Evolutionary conservation across 345 rosid genomes (phyloP).

Genomic region (Acer yangbiense): DNA sequence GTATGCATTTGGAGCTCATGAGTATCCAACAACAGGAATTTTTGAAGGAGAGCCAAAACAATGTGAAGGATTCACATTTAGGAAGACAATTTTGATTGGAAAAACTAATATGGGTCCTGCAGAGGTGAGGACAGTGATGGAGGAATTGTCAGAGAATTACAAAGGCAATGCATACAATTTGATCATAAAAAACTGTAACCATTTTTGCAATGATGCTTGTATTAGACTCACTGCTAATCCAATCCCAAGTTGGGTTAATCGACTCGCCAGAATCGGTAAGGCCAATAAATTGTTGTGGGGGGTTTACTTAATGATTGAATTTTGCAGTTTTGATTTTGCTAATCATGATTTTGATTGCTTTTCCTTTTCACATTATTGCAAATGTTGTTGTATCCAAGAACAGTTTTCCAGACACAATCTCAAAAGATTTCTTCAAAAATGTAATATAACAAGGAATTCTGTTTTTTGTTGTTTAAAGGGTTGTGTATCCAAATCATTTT

Average conservation of each 20-base stretch:
- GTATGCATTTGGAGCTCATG: constrained; percentile 98
- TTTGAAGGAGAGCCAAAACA: constrained; percentile 92
- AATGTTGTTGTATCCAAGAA: not conserved
- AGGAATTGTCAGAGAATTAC: constrained; percentile 70
- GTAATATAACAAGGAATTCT: not conserved
- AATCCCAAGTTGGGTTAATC: constrained; percentile 95
- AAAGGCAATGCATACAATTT: constrained; percentile 87
- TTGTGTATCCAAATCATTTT: not conserved
- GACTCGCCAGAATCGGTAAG: constrained; percentile 94
- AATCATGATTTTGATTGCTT: not conserved
- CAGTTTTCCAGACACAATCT: not conserved
- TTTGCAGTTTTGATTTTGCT: not conserved
- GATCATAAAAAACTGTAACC: constrained; percentile 95
- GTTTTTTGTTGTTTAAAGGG: not conserved
- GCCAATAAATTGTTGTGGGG: too few species aligned
- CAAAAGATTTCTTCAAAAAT: not conserved
- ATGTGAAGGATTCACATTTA: constrained; percentile 85
- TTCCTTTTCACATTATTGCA: not conserved
- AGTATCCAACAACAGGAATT: constrained; percentile 87
- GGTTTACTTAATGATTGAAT: not conserved
- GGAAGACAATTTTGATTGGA: constrained; percentile 85
- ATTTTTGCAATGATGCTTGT: constrained; percentile 92
- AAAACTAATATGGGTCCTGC: constrained; percentile 68
- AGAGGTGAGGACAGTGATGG: constrained; percentile 78
- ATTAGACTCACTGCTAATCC: constrained; percentile 74